A percentile compares a stretch with the other conserved stretches of the same genome.
Evolutionary conservation across 768 basidiomycete genomes (phyloP).

Genomic region (Pilatotrama ljubarskyi): DNA sequence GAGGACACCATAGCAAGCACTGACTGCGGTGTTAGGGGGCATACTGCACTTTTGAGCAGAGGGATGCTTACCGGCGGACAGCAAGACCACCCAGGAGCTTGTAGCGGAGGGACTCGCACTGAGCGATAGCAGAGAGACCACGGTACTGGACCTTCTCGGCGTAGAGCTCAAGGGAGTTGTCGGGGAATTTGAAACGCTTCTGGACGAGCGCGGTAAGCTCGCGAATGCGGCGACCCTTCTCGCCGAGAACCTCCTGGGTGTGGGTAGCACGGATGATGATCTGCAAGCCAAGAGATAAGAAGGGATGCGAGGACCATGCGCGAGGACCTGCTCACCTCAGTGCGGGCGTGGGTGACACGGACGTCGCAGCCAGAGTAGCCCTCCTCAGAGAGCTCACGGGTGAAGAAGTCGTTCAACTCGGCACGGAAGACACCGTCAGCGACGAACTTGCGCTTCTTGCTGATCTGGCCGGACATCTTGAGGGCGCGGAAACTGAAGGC

Average conservation of each 20-base stretch:
- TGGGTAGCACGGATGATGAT: slow-evolving; percentile 99
- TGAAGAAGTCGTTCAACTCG: slow-evolving; percentile 99
- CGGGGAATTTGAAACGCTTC: slow-evolving; percentile 99
- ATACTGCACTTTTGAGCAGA: not conserved
- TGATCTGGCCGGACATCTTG: slow-evolving; percentile 85
- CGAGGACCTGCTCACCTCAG: slow-evolving; percentile 60
- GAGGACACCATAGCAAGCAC: slow-evolving; percentile 99
- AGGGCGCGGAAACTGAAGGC: slow-evolving; percentile 17
- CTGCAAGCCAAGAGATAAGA: slow-evolving; percentile 38
- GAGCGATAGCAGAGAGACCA: slow-evolving; percentile 96
- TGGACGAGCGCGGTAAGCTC: slow-evolving; percentile 98
- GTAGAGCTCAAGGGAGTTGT: slow-evolving; percentile 97
- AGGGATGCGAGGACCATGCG: not conserved
- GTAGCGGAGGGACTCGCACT: slow-evolving; percentile 98
- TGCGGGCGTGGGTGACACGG: slow-evolving; percentile 97
- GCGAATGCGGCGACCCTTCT: slow-evolving; percentile 99
- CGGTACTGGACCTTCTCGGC: slow-evolving; percentile 99
- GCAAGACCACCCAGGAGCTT: slow-evolving; percentile 99
- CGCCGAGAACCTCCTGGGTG: slow-evolving; percentile 97
- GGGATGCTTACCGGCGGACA: slow-evolving; percentile 80
- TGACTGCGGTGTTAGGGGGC: slow-evolving; percentile 29
- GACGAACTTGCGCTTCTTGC: slow-evolving; percentile 98
- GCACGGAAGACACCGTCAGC: slow-evolving; percentile 99
- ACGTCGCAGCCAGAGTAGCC: slow-evolving; percentile 99
- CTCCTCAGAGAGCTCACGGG: slow-evolving; percentile 96